Base-by-base conservation (phyloP, 140 eudicot species). In the Bidens hawaiensis region DNA sequence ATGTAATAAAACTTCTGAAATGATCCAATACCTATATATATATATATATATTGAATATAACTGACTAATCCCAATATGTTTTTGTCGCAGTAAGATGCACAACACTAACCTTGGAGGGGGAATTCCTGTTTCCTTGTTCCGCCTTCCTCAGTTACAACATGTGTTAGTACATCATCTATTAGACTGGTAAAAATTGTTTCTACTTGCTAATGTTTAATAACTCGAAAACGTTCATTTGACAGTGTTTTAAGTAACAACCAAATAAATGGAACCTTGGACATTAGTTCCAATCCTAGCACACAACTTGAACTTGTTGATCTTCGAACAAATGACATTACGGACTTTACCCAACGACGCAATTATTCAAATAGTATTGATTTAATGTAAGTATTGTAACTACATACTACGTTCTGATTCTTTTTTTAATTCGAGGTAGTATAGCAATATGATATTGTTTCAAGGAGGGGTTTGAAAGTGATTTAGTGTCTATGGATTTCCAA, bases 281-380 rank as follows among this genome's bases (percentile, higher is more conserved):
- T 84, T 65, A 79, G 77, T 60, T 17, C 79, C 7, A 70, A 60
- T 64, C 72, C 69, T 55, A 84, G 94, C 77, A 36, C 23, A 54
- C 87, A 82, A 56, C 83, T 84, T 36, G 69, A 76, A 31, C 78
- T 71, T 43, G 67, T 87, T 33, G 82, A 88, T 77, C 57, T 88
- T 36, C 72, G 42, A 47, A 40, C 50, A 36, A 88, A 88, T 57
- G 2, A 9, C 12, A 79, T 88, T 52, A 47, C 50, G 4, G 63
- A 47, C 48, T 64, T 79, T 51, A 62, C 64, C 11, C 69, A 68
- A 55, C 62, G 71, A 56, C 41, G 54, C 2, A 75, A 72, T 57
- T 49, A 48, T 54, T 40, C 28, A 58, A 55, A 30, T 60, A 38
- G 2, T n/a, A n/a, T n/a, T n/a, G n/a, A n/a, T n/a, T n/a, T n/a